These are phyloP conservation scores for Saccharomycopsis microspora DNA, from an alignment of 805 yeast species.

Conservation along the genomic window DNA sequence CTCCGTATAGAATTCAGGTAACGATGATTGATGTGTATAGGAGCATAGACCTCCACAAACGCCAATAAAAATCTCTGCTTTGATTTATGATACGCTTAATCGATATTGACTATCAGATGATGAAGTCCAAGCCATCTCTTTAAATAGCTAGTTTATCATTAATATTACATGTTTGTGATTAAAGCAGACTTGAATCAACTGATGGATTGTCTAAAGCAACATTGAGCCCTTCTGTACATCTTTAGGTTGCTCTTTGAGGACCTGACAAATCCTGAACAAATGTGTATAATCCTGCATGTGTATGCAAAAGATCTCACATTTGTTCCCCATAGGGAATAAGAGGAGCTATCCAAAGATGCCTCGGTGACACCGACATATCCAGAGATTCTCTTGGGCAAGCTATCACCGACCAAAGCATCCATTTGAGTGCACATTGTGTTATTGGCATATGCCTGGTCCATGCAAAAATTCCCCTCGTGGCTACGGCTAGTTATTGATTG, in stretches of 20 bases:
- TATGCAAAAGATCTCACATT: constrained; percentile 85
- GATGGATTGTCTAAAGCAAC: too few relatives aligned
- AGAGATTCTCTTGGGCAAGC: constrained; percentile 78
- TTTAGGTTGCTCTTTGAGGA: neutral
- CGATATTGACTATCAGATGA: too few relatives aligned
- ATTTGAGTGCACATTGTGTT: constrained; percentile 80
- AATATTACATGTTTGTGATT: too few relatives aligned
- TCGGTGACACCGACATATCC: constrained; percentile 80
- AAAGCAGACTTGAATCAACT: too few relatives aligned
- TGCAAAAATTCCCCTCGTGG: constrained; percentile 94
- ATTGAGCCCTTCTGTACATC: too few relatives aligned
- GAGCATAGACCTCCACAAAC: too few relatives aligned
- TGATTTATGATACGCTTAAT: too few relatives aligned
- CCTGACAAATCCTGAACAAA: constrained; percentile 56
- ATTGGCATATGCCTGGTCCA: constrained; percentile 91
- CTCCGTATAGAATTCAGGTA: too few relatives aligned
- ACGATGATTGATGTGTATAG: too few relatives aligned
- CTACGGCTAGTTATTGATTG: constrained; percentile 94
- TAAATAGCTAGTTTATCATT: too few relatives aligned
- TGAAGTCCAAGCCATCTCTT: too few relatives aligned
- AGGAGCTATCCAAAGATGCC: constrained; percentile 49
- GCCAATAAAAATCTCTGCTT: too few relatives aligned
- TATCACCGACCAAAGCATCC: constrained; percentile 97
- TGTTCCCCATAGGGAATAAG: constrained; percentile 86
- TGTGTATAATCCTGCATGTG: constrained; percentile 75